Evolutionary conservation across 495 filamentous ascomycete species (phyloP).

Genomic region (Cercophora newfieldiana): DNA sequence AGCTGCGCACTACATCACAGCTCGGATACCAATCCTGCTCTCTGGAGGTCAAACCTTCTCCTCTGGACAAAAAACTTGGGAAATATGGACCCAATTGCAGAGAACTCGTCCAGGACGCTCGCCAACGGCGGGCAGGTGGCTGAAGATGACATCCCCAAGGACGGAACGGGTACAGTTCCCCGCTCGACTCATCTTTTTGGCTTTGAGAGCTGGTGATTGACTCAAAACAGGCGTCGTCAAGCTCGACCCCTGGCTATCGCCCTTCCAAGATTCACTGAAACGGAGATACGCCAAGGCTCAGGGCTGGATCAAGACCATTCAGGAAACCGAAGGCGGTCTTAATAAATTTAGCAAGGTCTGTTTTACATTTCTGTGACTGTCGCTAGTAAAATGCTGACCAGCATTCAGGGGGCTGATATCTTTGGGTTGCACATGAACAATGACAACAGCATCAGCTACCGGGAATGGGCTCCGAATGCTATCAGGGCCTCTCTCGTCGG

Average conservation of each 20-base stretch:
- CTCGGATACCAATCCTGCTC: not conserved
- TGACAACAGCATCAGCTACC: slow-evolving; percentile 84
- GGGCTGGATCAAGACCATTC: slow-evolving; percentile 80
- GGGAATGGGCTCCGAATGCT: slow-evolving; percentile 96
- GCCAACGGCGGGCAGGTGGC: slow-evolving; percentile 31
- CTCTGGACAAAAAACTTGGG: not conserved
- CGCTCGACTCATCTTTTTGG: not conserved
- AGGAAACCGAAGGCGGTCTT: slow-evolving; percentile 82
- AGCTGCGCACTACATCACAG: not conserved
- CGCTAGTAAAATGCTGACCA: slow-evolving; percentile 16
- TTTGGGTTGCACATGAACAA: slow-evolving; percentile 79
- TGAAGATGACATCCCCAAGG: slow-evolving; percentile 41
- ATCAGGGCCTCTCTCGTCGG: slow-evolving; percentile 83
- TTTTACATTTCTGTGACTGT: slow-evolving; percentile 1
- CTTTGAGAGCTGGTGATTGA: slow-evolving; percentile 21
- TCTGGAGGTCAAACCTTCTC: not conserved
- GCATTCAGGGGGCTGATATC: slow-evolving; percentile 70
- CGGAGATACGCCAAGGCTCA: slow-evolving; percentile 78
- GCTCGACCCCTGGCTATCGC: slow-evolving; percentile 87
- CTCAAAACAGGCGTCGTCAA: slow-evolving; percentile 68
- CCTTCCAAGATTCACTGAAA: slow-evolving; percentile 76
- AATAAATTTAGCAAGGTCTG: slow-evolving; percentile 87
- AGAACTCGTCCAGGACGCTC: slow-evolving; percentile 44
- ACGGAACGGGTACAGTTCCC: slow-evolving; percentile 46
- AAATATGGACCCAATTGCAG: slow-evolving; percentile 38